Conservation (phyloP, 176 grass and related monocot genomes). For the Areca catechu region DNA sequence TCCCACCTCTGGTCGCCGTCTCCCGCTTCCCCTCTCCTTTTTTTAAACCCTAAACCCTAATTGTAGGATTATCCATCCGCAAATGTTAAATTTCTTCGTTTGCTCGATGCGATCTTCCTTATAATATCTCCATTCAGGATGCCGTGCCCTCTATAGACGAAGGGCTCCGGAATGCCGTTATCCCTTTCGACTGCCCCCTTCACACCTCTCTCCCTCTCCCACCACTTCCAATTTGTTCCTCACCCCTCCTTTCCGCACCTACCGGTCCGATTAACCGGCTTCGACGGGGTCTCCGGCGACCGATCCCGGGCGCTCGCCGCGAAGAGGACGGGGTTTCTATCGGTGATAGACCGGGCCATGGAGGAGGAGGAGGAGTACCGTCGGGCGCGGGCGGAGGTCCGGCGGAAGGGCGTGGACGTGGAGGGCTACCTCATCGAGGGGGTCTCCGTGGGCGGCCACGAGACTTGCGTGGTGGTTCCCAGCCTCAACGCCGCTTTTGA, state of each 20-base stretch:
- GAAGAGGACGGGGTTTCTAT: slow-evolving; percentile 56
- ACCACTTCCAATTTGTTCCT: not conserved
- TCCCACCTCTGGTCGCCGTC: too few species aligned
- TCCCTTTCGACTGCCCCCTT: not conserved
- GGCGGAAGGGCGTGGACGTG: slow-evolving; percentile 69
- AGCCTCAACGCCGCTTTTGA: slow-evolving; percentile 78
- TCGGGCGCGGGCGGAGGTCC: slow-evolving; percentile 69
- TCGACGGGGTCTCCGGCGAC: not conserved
- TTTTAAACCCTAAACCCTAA: too few species aligned
- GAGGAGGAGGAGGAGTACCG: slow-evolving; percentile 92
- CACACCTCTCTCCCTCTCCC: slow-evolving; percentile 16
- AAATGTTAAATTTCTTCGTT: too few species aligned
- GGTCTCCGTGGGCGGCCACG: slow-evolving; percentile 80
- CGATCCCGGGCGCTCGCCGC: slow-evolving; percentile 26
- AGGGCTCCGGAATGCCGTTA: not conserved
- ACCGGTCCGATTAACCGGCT: not conserved
- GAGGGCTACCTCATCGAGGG: slow-evolving; percentile 79
- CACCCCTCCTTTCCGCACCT: not conserved
- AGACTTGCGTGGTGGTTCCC: slow-evolving; percentile 75
- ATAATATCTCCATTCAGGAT: too few species aligned
- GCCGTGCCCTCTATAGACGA: too few species aligned
- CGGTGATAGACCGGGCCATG: slow-evolving; percentile 65
- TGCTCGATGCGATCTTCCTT: too few species aligned
- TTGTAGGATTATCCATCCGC: too few species aligned
- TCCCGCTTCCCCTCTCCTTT: too few species aligned